Conservation (phyloP, 2,329 filamentous ascomycete genomes). For the Tympanopsis confertula region DNA sequence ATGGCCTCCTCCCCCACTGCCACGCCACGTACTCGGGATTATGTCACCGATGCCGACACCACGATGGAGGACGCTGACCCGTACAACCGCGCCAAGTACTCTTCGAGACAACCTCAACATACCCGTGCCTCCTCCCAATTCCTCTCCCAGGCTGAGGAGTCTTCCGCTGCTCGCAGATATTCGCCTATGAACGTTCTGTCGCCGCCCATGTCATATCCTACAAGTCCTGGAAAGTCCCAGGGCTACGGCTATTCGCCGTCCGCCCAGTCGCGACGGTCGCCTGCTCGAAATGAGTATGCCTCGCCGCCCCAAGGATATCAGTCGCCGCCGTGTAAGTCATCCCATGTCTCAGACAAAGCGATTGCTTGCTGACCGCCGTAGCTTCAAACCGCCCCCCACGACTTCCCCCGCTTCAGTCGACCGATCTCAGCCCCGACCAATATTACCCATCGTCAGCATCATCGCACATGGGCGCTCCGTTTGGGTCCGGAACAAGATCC, state of each 20-base stretch:
- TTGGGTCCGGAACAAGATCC: neutral
- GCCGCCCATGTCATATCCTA: neutral
- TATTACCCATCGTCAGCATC: neutral
- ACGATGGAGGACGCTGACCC: neutral
- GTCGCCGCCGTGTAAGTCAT: constrained; percentile 1
- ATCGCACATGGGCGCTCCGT: neutral
- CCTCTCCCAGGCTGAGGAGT: neutral
- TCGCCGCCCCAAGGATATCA: neutral
- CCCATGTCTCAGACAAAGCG: neutral
- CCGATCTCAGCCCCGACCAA: neutral
- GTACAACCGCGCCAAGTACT: constrained; percentile 1
- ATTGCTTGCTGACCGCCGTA: neutral
- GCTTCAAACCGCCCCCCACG: neutral
- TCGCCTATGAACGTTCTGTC: neutral
- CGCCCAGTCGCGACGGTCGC: no score
- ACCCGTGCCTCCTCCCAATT: neutral
- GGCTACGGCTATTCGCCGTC: no score
- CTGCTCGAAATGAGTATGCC: no score
- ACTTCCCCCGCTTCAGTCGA: neutral
- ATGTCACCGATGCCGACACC: neutral
- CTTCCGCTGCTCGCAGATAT: neutral
- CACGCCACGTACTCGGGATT: neutral
- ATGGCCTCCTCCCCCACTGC: neutral
- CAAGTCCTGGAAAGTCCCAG: constrained; percentile 1
- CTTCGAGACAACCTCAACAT: neutral